Base-by-base conservation (phyloP, 192 early-diverging fungal species). In the Backusella australiensis region DNA sequence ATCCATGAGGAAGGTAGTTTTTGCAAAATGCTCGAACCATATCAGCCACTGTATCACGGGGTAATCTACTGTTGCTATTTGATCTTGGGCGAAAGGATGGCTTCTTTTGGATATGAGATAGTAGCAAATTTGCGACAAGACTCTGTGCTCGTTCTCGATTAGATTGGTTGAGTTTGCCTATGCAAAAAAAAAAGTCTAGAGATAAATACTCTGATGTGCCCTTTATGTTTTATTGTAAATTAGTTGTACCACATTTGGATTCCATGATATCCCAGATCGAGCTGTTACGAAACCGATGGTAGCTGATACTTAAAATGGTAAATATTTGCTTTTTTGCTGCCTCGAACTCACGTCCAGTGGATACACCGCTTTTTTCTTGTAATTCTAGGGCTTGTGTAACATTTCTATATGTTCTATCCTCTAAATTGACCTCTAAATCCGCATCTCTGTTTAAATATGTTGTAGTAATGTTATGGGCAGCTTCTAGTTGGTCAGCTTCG, bases 241-340 rank as follows among this genome's bases (percentile, higher is more conserved):
- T 56, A 56, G 15, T 26, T 23, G 41, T 71, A 71, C 70, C 70
- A 44, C 70, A 71, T n/a, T 71, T 71, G 35, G 70, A 36, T 49
- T 71, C 70, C 70, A 71, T 71, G 15, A 71, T 49, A 29, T 71
- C 44, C 70, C 70, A 71, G 19, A 71, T 49, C 2, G 70, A 71
- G 29, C 70, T 71, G 29, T 32, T 41, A 41, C 70, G 35, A 49
- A 71, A 71, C 34, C 70, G 39, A 49, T 71, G 70, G 21, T 71
- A 71, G 23, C 70, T 71, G 19, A 71, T 29, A 19, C 39, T 71
- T 12, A 71, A 34, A 44, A 71, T 46, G 9, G 70, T 46, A 26
- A 71, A 71, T 29, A 71, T 44, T 32, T 71, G 70, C 26, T 44
- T 71, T 46, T 71, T 71, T 26, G 70, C 70, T 32, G 70, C 39